A percentile compares a stretch with the other conserved stretches of the same genome.
These are phyloP conservation scores for Brasilioporus rufonigricans DNA, from an alignment of 768 basidiomycete species.

Conservation along the genomic window DNA sequence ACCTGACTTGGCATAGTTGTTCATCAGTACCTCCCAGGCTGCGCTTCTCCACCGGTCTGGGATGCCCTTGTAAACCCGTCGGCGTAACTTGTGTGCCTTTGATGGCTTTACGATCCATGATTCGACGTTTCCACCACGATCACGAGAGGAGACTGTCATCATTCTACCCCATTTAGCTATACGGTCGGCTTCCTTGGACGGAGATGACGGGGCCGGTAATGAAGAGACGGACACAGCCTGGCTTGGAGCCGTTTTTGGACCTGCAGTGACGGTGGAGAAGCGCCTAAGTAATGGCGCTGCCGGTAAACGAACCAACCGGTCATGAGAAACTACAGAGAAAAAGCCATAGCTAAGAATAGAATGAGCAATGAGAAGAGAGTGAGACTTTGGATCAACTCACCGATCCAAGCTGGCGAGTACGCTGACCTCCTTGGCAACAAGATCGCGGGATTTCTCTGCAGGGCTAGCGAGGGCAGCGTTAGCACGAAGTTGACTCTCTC, in stretches of 20 bases:
- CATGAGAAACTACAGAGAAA: constrained; percentile 75
- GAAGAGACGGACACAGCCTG: constrained; percentile 44
- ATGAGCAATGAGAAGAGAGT: constrained; percentile 11
- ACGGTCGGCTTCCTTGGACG: constrained; percentile 66
- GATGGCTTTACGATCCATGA: constrained; percentile 65
- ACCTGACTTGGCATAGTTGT: constrained; percentile 46
- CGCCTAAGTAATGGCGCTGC: constrained; percentile 61
- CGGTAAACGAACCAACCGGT: constrained; percentile 75
- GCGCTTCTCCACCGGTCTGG: constrained; percentile 95
- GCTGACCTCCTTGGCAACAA: constrained; percentile 71
- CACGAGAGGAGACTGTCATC: constrained; percentile 67
- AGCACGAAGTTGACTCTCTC: constrained; percentile 58
- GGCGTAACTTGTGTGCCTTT: constrained; percentile 67
- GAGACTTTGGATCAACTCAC: constrained; percentile 42
- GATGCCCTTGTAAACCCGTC: constrained; percentile 90
- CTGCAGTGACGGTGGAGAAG: constrained; percentile 44
- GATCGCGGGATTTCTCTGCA: constrained; percentile 60
- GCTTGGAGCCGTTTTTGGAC: constrained; percentile 44
- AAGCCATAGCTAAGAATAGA: constrained; percentile 78
- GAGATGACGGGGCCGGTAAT: constrained; percentile 47
- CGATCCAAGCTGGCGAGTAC: constrained; percentile 81
- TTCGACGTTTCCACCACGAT: constrained; percentile 74
- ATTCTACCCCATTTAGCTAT: constrained; percentile 94
- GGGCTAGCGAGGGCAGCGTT: constrained; percentile 54
- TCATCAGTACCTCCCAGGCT: constrained; percentile 85